phyloP scores from a whole-genome alignment of 495 filamentous ascomycete species.

The Pyrenula massariospora region DNA sequence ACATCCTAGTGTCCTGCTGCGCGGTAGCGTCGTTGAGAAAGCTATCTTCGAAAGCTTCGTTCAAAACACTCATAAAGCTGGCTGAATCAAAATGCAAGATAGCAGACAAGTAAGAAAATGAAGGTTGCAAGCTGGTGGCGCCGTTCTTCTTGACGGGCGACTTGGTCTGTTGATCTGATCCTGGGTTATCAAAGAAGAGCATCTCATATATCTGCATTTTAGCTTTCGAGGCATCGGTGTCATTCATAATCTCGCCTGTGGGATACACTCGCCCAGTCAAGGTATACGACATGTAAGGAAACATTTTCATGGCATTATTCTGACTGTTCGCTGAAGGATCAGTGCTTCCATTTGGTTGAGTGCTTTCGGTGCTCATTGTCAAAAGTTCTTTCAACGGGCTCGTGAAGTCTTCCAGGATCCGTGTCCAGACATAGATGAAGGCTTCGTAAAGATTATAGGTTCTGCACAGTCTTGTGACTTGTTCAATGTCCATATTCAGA shows the following conservation, averaged over 20 bases:
- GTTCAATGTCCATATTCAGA: conserved; percentile 83
- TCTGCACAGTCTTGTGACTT: conserved; percentile 82
- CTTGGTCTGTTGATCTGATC: conserved; percentile 48
- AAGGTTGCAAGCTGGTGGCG: conserved; percentile 38
- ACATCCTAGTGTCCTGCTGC: conserved; percentile 36
- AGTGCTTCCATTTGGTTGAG: conserved; percentile 23
- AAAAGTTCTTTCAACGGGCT: conserved; percentile 82
- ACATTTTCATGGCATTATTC: conserved; percentile 75
- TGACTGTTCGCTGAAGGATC: conserved; percentile 22
- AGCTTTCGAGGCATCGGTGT: conserved; percentile 55
- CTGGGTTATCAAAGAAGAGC: conserved; percentile 56
- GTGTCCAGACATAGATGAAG: conserved; percentile 94
- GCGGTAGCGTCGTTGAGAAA: conserved; percentile 75
- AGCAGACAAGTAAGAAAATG: conserved; percentile 71
- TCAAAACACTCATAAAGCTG: conserved; percentile 88
- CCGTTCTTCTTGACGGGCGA: conserved; percentile 12
- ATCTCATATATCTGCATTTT: conserved; percentile 87
- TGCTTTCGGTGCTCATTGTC: conserved; percentile 9
- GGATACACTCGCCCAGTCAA: conserved; percentile 87
- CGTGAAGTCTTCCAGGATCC: conserved; percentile 76
- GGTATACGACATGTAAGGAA: conserved; percentile 88
- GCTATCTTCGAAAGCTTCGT: conserved; percentile 92
- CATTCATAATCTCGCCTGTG: conserved; percentile 60
- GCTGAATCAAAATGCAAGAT: conserved; percentile 80
- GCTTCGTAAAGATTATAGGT: conserved; percentile 88